These are phyloP conservation scores for Cinnamomum chago DNA, from an alignment of 164 flowering plant genomes.

Conservation along the genomic window DNA sequence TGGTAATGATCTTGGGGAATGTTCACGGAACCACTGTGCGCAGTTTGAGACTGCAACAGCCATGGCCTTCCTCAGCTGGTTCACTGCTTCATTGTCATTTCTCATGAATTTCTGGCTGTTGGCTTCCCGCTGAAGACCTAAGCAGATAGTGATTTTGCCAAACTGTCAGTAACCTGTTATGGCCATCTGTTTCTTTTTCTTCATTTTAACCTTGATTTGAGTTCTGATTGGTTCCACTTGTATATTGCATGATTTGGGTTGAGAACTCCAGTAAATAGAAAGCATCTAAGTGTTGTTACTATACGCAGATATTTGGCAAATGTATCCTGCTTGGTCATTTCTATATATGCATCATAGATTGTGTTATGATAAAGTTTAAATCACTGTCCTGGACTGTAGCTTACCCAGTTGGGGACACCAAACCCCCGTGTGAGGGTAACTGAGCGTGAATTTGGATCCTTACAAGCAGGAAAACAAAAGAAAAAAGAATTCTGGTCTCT, in stretches of 20 bases:
- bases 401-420: too few relatives aligned
- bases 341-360: too few relatives aligned
- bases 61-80: slow-evolving; percentile 88
- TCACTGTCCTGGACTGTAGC: too few relatives aligned
- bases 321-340: background rate
- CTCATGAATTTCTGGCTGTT: slow-evolving; percentile 76
- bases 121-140: slow-evolving; percentile 40
- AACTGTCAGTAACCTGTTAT: background rate
- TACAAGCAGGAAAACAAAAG: too few relatives aligned
- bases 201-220: background rate
- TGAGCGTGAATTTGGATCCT: too few relatives aligned
- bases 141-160: background rate
- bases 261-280: background rate
- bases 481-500: too few relatives aligned
- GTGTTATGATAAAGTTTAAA: too few relatives aligned
- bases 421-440: too few relatives aligned
- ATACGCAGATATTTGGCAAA: background rate
- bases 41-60: slow-evolving; percentile 76
- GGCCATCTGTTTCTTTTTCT: background rate
- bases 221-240: background rate
- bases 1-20: slow-evolving; percentile 59
- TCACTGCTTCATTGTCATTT: slow-evolving; percentile 64
- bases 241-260: background rate
- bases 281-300: background rate
- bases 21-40: slow-evolving; percentile 54